Evolutionary conservation across 805 yeast species (phyloP).

Genomic region (Hanseniaspora vineae): DNA sequence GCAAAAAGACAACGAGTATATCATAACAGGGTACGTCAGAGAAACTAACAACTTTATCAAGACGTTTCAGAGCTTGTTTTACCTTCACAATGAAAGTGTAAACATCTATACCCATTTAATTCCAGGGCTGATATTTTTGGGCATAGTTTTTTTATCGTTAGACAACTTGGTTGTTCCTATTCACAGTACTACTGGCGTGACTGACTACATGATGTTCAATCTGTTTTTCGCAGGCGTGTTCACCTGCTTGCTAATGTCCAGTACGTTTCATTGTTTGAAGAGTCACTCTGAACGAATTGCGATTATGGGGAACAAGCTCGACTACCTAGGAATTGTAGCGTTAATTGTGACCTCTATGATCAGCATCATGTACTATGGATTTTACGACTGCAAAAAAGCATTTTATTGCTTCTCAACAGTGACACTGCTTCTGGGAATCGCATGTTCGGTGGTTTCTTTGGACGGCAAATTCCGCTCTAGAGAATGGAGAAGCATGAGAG

Average conservation of each 20-base stretch:
- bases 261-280: constrained; percentile 53
- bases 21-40: constrained; percentile 47
- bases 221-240: constrained; percentile 40
- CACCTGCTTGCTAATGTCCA: constrained; percentile 47
- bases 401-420: constrained; percentile 29
- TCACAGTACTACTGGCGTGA: constrained; percentile 32
- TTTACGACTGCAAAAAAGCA: constrained; percentile 30
- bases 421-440: constrained; percentile 41
- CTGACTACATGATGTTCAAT: constrained; percentile 23
- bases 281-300: constrained; percentile 47
- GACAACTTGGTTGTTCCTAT: constrained; percentile 22
- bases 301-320: constrained; percentile 53
- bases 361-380: constrained; percentile 34
- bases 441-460: constrained; percentile 53
- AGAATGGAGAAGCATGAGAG: constrained; percentile 64
- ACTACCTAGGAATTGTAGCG: constrained; percentile 62
- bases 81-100: constrained; percentile 60
- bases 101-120: constrained; percentile 58
- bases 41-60: constrained; percentile 35
- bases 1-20: constrained; percentile 63
- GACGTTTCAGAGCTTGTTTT: constrained; percentile 37
- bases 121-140: constrained; percentile 22
- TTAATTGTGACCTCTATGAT: constrained; percentile 52
- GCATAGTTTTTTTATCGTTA: constrained; percentile 9
- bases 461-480: constrained; percentile 55